phyloP scores from a whole-genome alignment of 2,329 filamentous ascomycete species.

The Aspergillus sp. region DNA sequence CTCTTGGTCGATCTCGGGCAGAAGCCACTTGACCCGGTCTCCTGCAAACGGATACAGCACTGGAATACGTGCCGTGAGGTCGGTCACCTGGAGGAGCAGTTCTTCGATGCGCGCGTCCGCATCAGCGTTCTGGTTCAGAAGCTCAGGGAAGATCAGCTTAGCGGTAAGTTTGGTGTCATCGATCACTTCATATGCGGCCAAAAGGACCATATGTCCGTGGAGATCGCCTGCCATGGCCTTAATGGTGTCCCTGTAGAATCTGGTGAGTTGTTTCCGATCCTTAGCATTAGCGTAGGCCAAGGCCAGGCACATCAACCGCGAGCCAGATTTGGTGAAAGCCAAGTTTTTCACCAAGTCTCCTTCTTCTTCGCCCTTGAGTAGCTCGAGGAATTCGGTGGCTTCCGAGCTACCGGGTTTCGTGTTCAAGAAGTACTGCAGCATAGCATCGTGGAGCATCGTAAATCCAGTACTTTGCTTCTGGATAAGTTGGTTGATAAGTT shows the following conservation, averaged over 20 bases:
- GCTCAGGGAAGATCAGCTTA: conserved; percentile 83
- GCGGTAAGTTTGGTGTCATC: conserved; percentile 89
- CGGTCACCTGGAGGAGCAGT: conserved; percentile 42
- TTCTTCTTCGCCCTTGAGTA: conserved; percentile 87
- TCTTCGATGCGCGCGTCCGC: conserved; percentile 43
- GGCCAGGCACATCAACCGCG: conserved; percentile 75
- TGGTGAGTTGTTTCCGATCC: conserved; percentile 85
- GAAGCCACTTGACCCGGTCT: conserved; percentile 60
- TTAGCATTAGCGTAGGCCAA: conserved; percentile 86
- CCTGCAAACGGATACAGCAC: conserved; percentile 79
- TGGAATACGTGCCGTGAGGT: conserved; percentile 57
- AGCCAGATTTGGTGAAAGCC: conserved; percentile 89
- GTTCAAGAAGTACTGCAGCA: conserved; percentile 93
- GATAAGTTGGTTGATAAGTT: conserved; percentile 86
- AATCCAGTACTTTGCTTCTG: conserved; percentile 98
- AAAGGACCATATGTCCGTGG: conserved; percentile 75
- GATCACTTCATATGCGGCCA: conserved; percentile 84
- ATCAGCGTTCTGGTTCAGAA: conserved; percentile 66
- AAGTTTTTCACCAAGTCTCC: conserved; percentile 92
- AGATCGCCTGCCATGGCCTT: conserved; percentile 79
- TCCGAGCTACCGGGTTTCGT: conserved; percentile 75
- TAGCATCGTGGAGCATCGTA: conserved; percentile 96
- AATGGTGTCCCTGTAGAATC: conserved; percentile 85
- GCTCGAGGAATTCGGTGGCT: conserved; percentile 81
- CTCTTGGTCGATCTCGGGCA: conserved; percentile 64